These are phyloP conservation scores for Pythium oligandrum DNA, from an alignment of 352 stramenopile species.

Conservation along the genomic window DNA sequence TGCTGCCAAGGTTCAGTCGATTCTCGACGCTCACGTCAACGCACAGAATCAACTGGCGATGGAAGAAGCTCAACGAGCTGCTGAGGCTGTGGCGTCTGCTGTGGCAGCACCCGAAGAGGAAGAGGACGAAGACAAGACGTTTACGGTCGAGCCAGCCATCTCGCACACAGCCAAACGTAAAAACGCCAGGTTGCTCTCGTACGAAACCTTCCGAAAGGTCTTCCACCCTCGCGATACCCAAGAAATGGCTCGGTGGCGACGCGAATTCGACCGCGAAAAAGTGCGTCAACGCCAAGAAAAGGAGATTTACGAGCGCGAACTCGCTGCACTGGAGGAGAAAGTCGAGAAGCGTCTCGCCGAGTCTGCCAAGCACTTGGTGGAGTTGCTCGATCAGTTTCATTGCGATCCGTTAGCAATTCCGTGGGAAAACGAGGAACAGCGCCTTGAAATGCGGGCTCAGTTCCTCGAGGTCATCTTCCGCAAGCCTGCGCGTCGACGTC, in stretches of 20 bases:
- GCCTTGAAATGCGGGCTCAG: slow-evolving; percentile 38
- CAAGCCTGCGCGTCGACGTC: slow-evolving; percentile 34
- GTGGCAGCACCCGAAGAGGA: background rate
- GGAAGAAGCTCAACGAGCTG: slow-evolving; percentile 8
- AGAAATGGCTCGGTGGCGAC: slow-evolving; percentile 48
- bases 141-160: background rate
- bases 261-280: slow-evolving; percentile 70
- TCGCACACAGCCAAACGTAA: slow-evolving; percentile 5
- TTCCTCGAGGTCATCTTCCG: slow-evolving; percentile 65
- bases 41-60: background rate
- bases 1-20: slow-evolving; percentile 47
- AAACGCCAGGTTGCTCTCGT: slow-evolving; percentile 39
- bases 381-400: slow-evolving; percentile 50
- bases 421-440: slow-evolving; percentile 47
- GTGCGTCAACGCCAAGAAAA: slow-evolving; percentile 49
- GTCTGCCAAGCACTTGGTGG: slow-evolving; percentile 70
- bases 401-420: slow-evolving; percentile 43
- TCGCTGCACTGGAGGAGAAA: slow-evolving; percentile 65
- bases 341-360: slow-evolving; percentile 66
- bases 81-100: slow-evolving; percentile 6
- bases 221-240: slow-evolving; percentile 53
- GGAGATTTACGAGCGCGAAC: slow-evolving; percentile 62
- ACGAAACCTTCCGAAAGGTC: slow-evolving; percentile 52
- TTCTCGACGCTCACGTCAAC: slow-evolving; percentile 49
- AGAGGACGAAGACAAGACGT: background rate